Conservation (phyloP, 73 alveolate species). For the Diophrys sp. region DNA sequence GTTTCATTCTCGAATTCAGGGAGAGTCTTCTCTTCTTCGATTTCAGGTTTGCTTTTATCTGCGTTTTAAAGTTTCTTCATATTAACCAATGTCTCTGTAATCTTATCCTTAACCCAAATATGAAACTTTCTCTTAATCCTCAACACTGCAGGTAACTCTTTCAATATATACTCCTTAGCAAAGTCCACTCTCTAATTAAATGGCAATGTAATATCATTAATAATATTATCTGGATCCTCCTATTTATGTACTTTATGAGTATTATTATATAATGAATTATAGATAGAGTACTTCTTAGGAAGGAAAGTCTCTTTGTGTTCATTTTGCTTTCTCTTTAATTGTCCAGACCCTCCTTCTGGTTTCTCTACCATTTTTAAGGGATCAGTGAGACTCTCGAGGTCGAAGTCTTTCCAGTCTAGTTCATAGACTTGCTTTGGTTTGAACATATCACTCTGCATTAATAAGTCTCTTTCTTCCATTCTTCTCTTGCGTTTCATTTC, state of each 20-base stretch:
- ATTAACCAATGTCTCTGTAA: background rate
- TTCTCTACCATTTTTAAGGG: background rate
- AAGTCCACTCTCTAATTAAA: constrained; percentile 16
- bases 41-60: background rate
- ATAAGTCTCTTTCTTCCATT: background rate
- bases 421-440: background rate
- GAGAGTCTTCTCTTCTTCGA: background rate
- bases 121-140: constrained; percentile 18
- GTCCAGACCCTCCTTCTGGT: background rate
- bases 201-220: constrained; percentile 17
- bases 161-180: constrained; percentile 4
- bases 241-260: constrained; percentile 12
- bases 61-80: background rate
- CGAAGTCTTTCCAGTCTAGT: background rate
- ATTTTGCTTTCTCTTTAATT: constrained; percentile 25
- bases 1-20: background rate
- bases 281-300: constrained; percentile 26
- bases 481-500: background rate
- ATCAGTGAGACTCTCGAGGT: background rate
- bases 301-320: constrained; percentile 55
- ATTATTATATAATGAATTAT: background rate
- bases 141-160: constrained; percentile 27
- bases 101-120: constrained; percentile 16
- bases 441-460: background rate
- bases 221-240: constrained; percentile 31